phyloP scores from a whole-genome alignment of 164 flowering plant species.

The Dillenia suffruticosa region DNA sequence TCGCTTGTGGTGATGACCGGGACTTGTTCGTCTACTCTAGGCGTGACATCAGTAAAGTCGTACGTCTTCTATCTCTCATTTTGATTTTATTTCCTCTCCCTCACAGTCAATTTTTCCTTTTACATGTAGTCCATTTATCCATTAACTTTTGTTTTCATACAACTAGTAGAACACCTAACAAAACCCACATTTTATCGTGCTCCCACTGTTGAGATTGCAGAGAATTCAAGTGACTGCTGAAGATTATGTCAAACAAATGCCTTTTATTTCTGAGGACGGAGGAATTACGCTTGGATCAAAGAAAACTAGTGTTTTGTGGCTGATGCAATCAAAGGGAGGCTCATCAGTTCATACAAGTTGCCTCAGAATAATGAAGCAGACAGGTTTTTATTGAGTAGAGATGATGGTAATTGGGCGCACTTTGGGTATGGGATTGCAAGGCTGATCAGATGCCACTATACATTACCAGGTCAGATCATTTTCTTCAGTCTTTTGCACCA shows the following conservation, averaged over 20 bases:
- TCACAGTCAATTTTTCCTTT: no score
- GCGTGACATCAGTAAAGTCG: slow-evolving; percentile 28
- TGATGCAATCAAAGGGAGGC: slow-evolving; percentile 51
- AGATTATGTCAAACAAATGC: slow-evolving; percentile 32
- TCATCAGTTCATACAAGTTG: slow-evolving; percentile 20
- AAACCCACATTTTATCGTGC: no score
- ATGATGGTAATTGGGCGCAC: neutral
- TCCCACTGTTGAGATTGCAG: slow-evolving; percentile 21
- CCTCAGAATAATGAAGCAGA: slow-evolving; percentile 13
- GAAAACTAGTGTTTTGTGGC: slow-evolving; percentile 44
- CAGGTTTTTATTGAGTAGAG: slow-evolving; percentile 2
- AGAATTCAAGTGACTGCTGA: slow-evolving; percentile 30
- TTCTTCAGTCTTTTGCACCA: slow-evolving; percentile 25
- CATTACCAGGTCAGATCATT: slow-evolving; percentile 58
- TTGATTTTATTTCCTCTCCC: no score
- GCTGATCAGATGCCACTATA: slow-evolving; percentile 23
- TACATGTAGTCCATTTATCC: neutral
- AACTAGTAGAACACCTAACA: no score
- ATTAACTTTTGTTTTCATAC: slow-evolving; percentile 3
- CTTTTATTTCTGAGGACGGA: slow-evolving; percentile 44
- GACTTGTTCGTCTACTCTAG: slow-evolving; percentile 31
- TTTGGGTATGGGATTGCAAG: slow-evolving; percentile 13
- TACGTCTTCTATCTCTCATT: slow-evolving; percentile 15
- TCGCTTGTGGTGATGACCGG: slow-evolving; percentile 56
- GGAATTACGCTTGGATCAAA: slow-evolving; percentile 45